Conservation (phyloP, 2,329 filamentous ascomycete species). For the Whalleya microplaca region DNA sequence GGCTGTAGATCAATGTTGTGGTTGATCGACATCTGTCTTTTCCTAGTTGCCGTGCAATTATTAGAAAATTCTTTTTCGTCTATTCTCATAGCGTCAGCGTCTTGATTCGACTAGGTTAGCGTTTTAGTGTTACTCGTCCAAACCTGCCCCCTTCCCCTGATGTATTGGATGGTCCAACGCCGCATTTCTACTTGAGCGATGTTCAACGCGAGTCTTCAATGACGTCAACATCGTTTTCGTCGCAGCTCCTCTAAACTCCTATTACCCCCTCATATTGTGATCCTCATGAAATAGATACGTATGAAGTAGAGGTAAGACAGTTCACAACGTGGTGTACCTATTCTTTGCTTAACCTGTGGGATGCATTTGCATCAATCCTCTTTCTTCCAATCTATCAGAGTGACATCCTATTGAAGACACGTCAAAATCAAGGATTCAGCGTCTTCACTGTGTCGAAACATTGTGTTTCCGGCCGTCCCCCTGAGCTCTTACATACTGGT, state of each 20-base stretch:
- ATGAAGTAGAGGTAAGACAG: too few species aligned
- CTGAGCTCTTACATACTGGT: too few species aligned
- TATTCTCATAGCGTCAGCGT: background rate
- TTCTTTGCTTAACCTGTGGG: background rate
- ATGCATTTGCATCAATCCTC: background rate
- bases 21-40: background rate
- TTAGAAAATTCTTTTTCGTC: background rate
- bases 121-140: background rate
- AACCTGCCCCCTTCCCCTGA: background rate
- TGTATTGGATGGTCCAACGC: background rate
- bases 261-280: background rate
- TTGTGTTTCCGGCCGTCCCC: too few species aligned
- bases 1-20: background rate
- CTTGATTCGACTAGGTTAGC: background rate
- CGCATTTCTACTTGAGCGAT: background rate
- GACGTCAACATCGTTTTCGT: background rate
- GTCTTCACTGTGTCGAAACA: too few species aligned
- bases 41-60: background rate
- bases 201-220: background rate
- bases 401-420: too few species aligned
- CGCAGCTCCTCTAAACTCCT: background rate
- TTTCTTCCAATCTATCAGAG: background rate
- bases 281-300: background rate
- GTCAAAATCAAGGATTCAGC: too few species aligned
- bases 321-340: background rate